phyloP scores from a whole-genome alignment of 106 monocot species.

The Apostasia shenzhenica region DNA sequence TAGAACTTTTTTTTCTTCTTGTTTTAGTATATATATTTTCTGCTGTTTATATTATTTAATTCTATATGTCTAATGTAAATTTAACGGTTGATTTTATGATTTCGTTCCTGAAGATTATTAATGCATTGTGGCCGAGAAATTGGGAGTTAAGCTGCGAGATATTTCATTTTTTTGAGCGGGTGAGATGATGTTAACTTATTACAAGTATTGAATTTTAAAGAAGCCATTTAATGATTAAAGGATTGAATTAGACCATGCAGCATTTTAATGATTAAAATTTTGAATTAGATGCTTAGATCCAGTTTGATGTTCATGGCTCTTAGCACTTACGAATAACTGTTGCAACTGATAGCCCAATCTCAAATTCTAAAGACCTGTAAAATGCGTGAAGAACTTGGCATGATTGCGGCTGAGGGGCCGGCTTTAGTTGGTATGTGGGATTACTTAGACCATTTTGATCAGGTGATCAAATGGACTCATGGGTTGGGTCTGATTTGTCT shows the following conservation, averaged over 20 bases:
- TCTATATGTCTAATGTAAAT: neutral
- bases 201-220: neutral
- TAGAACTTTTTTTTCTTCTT: neutral
- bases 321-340: neutral
- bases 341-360: slow-evolving; percentile 31
- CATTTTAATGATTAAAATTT: too few species aligned
- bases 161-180: neutral
- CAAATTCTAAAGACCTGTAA: slow-evolving; percentile 85
- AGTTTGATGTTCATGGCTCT: neutral
- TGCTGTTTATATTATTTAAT: neutral
- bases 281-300: neutral
- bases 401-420: too few species aligned
- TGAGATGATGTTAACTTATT: neutral
- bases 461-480: too few species aligned
- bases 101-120: slow-evolving; percentile 79
- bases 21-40: neutral
- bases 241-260: too few species aligned
- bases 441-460: too few species aligned
- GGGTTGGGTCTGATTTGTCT: too few species aligned
- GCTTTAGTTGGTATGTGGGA: too few species aligned
- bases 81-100: slow-evolving; percentile 43
- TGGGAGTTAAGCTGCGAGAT: slow-evolving; percentile 46
- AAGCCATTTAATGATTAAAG: too few species aligned
- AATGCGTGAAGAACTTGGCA: slow-evolving; percentile 45
- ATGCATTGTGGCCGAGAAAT: slow-evolving; percentile 37